Base-by-base conservation (phyloP, 2,329 filamentous ascomycete species). In the Neoscytalidium dimidiatum region DNA sequence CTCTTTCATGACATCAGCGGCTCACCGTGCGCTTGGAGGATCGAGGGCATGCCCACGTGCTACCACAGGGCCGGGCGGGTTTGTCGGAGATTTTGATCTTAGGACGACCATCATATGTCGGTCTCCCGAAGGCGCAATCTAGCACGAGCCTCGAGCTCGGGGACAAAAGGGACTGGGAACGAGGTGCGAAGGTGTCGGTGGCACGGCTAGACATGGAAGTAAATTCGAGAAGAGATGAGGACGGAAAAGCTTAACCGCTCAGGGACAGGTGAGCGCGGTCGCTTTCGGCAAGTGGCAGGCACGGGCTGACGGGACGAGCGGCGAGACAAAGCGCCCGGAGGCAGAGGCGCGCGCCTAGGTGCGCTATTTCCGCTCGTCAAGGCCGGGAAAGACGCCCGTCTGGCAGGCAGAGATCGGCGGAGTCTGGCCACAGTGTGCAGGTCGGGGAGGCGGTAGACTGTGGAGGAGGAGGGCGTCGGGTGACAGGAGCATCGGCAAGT, bases 191-290 rank as follows among this genome's bases (percentile, higher is more conserved):
- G 49, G 49, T 43, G 35, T 14, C 29, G 29, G 52, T 43, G 56
- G 17, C 13, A 19, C 2, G 23, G 41, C 38, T 46, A 60, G 56
- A 17, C 38, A 29, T 31, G 41, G 56, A 44, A 60, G 56, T 29
- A n/a, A 46, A 41, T 44, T 60, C 38, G 56, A 60, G 41, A 60
- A 60, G 43, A 60, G 49, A 33, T 35, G 41, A 60, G 41, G 43
- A 46, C 29, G 28, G 19, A 41, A 60, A 60, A 46, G 38, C 56
- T 60, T 60, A 46, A 17, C 35, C 56, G n/a, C n/a, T 31, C 28
- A 21, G 41, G 56, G 28, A 60, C n/a, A 28, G 26, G 41, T 29
- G 28, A 33, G 11, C 38, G 35, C 21, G 56, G n/a, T 28, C 19
- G n/a, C 35, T 28, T 28, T 46, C 26, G 56, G 56, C 56, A 19